These are phyloP conservation scores for Aspergillus ustus DNA, from an alignment of 2,329 filamentous ascomycete species.

Conservation along the genomic window DNA sequence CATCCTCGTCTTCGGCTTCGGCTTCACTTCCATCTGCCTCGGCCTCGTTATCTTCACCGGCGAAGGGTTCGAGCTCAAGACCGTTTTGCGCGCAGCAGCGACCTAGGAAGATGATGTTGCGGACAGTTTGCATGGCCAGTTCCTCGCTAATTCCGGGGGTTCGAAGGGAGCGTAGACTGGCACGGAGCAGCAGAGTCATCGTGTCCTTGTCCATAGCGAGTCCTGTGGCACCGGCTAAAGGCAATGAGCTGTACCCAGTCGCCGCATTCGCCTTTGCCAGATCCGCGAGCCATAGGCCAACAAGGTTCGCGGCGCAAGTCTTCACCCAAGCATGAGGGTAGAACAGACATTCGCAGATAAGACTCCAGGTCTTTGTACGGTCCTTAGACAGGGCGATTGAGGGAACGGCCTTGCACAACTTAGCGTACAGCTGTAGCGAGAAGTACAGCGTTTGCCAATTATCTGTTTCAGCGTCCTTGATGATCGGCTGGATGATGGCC, in stretches of 20 bases:
- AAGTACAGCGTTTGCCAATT: conserved; percentile 75
- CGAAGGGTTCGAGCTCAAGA: conserved; percentile 48
- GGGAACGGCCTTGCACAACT: conserved; percentile 70
- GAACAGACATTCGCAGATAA: conserved; percentile 69
- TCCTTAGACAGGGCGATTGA: conserved; percentile 64
- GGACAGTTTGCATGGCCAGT: conserved; percentile 77
- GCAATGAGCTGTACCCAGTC: conserved; percentile 58
- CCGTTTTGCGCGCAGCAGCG: conserved; percentile 65
- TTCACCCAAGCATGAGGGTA: conserved; percentile 77
- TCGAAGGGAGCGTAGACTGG: conserved; percentile 64
- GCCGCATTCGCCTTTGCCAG: conserved; percentile 68
- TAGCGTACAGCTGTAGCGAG: conserved; percentile 69
- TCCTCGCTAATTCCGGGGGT: conserved; percentile 70
- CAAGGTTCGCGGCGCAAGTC: conserved; percentile 72
- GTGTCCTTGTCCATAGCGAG: conserved; percentile 68
- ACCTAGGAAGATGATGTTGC: conserved; percentile 82
- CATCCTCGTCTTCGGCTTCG: conserved; percentile 50
- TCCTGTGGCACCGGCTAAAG: conserved; percentile 72
- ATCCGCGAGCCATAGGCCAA: conserved; percentile 79
- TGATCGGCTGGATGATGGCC: conserved; percentile 57
- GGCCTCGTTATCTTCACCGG: conserved; percentile 47
- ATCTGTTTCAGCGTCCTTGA: conserved; percentile 56
- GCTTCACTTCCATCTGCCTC: conserved; percentile 42
- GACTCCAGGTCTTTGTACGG: conserved; percentile 71
- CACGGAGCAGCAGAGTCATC: conserved; percentile 63